These are phyloP conservation scores for Colletotrichum gloeosporioides DNA, from an alignment of 2,329 filamentous ascomycete genomes.

Conservation along the genomic window DNA sequence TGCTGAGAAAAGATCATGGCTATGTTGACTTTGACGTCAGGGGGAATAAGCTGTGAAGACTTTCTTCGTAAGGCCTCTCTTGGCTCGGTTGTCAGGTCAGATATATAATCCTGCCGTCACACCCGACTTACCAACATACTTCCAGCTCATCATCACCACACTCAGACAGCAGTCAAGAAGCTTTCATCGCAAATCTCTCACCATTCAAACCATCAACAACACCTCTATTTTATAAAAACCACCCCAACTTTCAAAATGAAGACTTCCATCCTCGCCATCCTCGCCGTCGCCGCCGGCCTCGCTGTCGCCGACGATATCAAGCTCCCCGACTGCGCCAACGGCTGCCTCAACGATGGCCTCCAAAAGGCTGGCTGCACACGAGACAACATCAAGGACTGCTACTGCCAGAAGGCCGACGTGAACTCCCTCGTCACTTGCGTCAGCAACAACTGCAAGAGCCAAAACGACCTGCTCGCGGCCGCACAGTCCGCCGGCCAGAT, in stretches of 20 bases:
- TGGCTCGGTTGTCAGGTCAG: background rate
- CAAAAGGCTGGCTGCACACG: conserved; percentile 11
- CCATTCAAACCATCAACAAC: background rate
- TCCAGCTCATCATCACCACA: background rate
- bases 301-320: conserved; percentile 3
- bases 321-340: conserved; percentile 15
- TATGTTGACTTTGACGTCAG: background rate
- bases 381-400: conserved; percentile 17
- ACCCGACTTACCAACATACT: background rate
- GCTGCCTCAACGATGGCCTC: conserved; percentile 13
- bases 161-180: background rate
- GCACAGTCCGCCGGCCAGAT: conserved; percentile 12
- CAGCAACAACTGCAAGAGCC: conserved; percentile 4
- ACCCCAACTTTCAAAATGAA: background rate
- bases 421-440: conserved; percentile 12
- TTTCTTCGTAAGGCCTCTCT: background rate
- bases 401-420: conserved; percentile 17
- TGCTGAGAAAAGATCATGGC: background rate
- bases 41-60: background rate
- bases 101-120: background rate
- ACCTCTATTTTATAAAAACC: background rate
- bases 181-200: background rate
- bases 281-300: conserved; percentile 1
- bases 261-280: background rate
- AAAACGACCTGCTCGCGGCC: conserved; percentile 13